Conservation (phyloP, 805 yeast species). For the Teunomyces kruisii region DNA sequence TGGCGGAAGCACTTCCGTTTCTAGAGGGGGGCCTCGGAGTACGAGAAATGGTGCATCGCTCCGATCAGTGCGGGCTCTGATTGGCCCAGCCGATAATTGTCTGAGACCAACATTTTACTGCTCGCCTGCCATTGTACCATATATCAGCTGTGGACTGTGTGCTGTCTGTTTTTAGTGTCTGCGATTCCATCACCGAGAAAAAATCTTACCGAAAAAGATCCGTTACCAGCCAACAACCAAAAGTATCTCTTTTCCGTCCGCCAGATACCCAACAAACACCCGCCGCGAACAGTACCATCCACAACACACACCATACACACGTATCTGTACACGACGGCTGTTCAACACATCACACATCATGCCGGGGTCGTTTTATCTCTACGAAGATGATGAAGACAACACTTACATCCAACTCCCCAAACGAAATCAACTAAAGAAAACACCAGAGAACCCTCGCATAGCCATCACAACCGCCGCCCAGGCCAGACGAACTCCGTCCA, state of each 20-base stretch:
- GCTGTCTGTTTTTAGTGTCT: too few species aligned
- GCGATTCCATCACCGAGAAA: background rate
- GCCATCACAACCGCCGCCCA: background rate
- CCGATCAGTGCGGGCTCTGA: background rate
- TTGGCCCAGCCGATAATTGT: background rate
- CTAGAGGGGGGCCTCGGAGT: too few species aligned
- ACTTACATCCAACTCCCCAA: constrained; percentile 6
- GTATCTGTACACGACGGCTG: too few species aligned
- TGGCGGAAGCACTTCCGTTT: too few species aligned
- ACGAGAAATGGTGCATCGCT: too few species aligned
- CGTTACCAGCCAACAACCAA: background rate
- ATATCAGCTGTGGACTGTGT: background rate
- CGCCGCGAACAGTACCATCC: too few species aligned
- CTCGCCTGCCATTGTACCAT: too few species aligned
- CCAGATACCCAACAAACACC: too few species aligned
- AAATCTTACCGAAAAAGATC: background rate
- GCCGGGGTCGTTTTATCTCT: constrained; percentile 9
- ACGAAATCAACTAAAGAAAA: background rate
- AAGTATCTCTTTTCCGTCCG: background rate
- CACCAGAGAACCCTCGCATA: background rate
- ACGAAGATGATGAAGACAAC: constrained; percentile 9
- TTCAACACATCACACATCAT: background rate
- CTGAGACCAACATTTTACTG: too few species aligned
- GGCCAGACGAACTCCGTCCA: background rate
- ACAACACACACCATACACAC: too few species aligned